Evolutionary conservation across 768 basidiomycete genomes (phyloP).

Genomic region (Podaxis rugospora): DNA sequence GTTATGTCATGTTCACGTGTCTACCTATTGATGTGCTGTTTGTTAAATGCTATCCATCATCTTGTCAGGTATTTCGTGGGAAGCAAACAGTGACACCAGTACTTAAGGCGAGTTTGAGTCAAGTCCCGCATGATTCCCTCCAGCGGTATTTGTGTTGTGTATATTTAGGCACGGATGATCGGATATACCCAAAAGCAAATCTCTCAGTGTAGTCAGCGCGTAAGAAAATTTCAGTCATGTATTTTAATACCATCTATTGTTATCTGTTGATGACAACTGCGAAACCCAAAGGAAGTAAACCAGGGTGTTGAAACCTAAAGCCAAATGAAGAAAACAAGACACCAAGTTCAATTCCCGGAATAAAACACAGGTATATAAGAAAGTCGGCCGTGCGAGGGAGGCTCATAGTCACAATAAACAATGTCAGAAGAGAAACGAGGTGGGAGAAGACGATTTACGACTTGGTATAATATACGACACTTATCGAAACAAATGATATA

Average conservation of each 20-base stretch:
- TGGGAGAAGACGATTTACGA: background rate
- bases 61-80: background rate
- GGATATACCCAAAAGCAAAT: background rate
- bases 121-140: background rate
- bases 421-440: background rate
- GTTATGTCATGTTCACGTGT: slow-evolving; percentile 8
- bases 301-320: background rate
- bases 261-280: background rate
- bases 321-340: background rate
- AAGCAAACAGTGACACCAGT: background rate
- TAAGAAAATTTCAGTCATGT: background rate
- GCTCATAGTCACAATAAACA: background rate
- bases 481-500: slow-evolving; percentile 10
- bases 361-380: slow-evolving; percentile 7
- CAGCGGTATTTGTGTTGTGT: background rate
- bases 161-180: background rate
- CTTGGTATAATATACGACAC: slow-evolving; percentile 6
- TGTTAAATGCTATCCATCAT: background rate
- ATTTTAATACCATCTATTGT: background rate
- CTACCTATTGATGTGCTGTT: background rate
- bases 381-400: background rate
- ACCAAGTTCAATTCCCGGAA: slow-evolving; percentile 5
- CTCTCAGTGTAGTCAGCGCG: background rate
- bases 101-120: background rate
- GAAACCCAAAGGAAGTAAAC: background rate